phyloP scores from a whole-genome alignment of 2,329 filamentous ascomycete genomes.

The Botrytis aclada region DNA sequence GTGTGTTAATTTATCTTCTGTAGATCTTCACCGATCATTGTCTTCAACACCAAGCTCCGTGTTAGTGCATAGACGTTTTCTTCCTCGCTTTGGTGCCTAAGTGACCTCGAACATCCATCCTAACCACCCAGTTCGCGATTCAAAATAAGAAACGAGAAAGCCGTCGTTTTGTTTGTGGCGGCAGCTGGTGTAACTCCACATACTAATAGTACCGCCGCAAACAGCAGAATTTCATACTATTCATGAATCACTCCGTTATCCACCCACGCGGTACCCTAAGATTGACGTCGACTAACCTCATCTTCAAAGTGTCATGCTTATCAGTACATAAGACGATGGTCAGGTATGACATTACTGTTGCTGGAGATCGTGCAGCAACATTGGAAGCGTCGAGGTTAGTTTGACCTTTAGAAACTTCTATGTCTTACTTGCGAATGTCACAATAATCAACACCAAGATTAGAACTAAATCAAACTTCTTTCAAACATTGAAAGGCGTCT shows the following conservation, averaged over 20 bases:
- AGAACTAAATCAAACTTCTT: slow-evolving; percentile 48
- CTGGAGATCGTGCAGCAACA: slow-evolving; percentile 22
- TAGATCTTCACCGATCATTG: neutral
- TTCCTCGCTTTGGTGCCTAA: neutral
- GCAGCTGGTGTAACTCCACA: neutral
- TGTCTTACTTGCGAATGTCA: slow-evolving; percentile 47
- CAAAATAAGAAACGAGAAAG: neutral
- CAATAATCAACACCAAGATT: slow-evolving; percentile 44
- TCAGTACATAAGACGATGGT: neutral
- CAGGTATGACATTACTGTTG: slow-evolving; percentile 10
- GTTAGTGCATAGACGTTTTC: neutral
- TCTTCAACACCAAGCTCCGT: neutral
- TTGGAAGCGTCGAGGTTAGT: slow-evolving; percentile 24
- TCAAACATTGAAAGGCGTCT: slow-evolving; percentile 53
- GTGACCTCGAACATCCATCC: neutral
- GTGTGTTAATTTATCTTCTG: neutral
- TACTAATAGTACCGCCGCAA: neutral
- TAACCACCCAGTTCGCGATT: neutral
- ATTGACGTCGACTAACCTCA: neutral
- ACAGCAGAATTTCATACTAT: neutral
- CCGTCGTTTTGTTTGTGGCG: neutral
- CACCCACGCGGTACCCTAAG: neutral
- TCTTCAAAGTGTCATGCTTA: neutral
- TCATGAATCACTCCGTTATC: neutral
- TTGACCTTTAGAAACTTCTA: neutral